Base-by-base conservation (phyloP, 2,329 filamentous ascomycete genomes). In the Pyrenochaeta sp. region DNA sequence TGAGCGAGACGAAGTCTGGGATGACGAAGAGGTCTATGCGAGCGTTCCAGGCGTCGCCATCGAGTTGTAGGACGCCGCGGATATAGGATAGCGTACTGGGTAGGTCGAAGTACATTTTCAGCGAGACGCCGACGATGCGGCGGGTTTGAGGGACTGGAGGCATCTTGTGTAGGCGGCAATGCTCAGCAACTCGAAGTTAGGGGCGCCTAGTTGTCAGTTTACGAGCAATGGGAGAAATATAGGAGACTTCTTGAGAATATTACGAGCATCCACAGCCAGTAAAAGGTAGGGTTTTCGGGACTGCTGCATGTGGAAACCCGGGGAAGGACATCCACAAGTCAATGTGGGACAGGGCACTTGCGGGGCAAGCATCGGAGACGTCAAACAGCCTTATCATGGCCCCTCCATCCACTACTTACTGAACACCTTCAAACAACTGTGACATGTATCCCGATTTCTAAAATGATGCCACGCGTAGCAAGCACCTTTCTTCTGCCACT, bases 31-130 rank as follows among this genome's bases (percentile, higher is more conserved):
- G 82, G 75, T 92, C 88, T 59, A 91, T 77, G 50, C 85, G 80
- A 30, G 83, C 77, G 65, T 72, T 86, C 79, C 77, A 76, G 22
- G 81, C 80, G 72, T 89, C 90, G 54, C 82, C 71, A 45, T 83
- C 77, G 52, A 83, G 76, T 13, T 77, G 66, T 45, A 77, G 69
- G 47, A 82, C 75, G 54, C 77, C 76, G 50, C 78, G 73, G 54
- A 82, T 72, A 71, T 83, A 82, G 47, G 73, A 82, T 72, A 75
- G 78, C 1, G 90, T 93, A 59, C 83, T 82, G 10, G 84, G 78
- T 8, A 89, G 84, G 60, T 88, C 86, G 79, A 93, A 93, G 83
- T 93, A 93, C 86, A 92, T 91, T 72, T 93, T 93, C 39, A 90
- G 86, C 46, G 88, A 90, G 63, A 92, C 88, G 75, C 90, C 90